A percentile compares a stretch with the other conserved stretches of the same genome.
Conservation (phyloP, 441 rosid species). For the Pelargonium fulgidum region DNA sequence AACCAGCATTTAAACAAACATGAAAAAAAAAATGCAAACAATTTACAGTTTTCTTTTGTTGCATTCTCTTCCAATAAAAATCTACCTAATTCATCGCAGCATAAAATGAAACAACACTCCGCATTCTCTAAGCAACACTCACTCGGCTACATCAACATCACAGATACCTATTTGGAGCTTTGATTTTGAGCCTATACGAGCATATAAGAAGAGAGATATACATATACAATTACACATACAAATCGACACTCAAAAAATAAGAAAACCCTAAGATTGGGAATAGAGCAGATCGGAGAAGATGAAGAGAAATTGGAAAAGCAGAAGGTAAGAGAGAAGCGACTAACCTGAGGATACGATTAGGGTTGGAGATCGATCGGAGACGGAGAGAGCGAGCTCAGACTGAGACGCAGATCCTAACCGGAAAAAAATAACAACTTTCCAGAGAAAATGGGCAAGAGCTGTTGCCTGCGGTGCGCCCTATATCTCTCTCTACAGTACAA, state of each 20-base stretch:
- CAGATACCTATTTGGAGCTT: neutral
- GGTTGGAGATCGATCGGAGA: conserved; percentile 1
- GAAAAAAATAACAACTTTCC: neutral
- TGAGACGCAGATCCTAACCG: neutral
- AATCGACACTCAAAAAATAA: no score
- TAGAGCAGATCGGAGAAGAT: neutral
- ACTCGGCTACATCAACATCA: neutral
- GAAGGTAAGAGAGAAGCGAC: neutral
- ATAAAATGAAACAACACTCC: neutral
- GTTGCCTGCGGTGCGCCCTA: no score
- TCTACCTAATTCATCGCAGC: neutral
- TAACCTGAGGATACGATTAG: neutral
- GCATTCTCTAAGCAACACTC: neutral
- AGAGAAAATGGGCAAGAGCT: neutral
- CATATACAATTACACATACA: neutral
- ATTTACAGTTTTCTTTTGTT: neutral
- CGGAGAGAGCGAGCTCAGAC: neutral
- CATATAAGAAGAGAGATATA: no score
- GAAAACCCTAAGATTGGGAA: neutral
- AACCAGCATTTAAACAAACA: neutral
- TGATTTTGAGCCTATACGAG: no score
- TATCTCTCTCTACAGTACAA: no score
- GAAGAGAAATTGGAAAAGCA: no score
- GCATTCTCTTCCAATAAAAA: neutral
- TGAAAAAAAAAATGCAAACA: neutral